A percentile compares a stretch with the other conserved stretches of the same genome.
phyloP scores from a whole-genome alignment of 108 stramenopile species.

The Nannochloropsis granulata region DNA sequence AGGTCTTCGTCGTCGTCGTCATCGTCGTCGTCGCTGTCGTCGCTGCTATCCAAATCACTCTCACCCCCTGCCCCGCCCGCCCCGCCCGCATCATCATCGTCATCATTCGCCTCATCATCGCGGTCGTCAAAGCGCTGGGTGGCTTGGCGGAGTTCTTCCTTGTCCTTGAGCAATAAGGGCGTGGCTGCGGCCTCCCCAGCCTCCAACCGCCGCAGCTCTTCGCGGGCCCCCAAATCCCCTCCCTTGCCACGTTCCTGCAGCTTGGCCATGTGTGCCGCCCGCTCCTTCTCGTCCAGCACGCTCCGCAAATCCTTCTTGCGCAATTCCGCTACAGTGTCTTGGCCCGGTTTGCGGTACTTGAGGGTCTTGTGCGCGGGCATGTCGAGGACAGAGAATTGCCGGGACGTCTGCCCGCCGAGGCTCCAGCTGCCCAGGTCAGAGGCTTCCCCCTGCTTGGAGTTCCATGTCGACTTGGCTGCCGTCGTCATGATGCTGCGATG shows the following conservation, averaged over 20 bases:
- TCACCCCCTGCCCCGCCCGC: conserved; percentile 13
- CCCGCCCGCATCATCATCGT: conserved; percentile 13
- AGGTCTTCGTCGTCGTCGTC: conserved; percentile 40
- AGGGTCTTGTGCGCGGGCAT: conserved; percentile 22
- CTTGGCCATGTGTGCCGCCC: neutral
- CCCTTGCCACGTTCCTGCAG: neutral
- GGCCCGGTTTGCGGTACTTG: conserved; percentile 9
- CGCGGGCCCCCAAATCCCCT: neutral
- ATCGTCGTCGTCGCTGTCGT: conserved; percentile 35
- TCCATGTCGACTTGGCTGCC: conserved; percentile 19
- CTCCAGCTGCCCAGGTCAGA: conserved; percentile 23
- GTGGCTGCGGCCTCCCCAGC: neutral
- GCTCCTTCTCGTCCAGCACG: conserved; percentile 15
- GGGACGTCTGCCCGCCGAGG: conserved; percentile 19
- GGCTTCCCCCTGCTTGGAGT: conserved; percentile 8
- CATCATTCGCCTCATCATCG: conserved; percentile 10
- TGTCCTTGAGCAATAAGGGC: neutral
- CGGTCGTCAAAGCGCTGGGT: neutral
- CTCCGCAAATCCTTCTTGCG: conserved; percentile 9
- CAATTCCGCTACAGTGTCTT: conserved; percentile 23
- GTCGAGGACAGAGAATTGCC: conserved; percentile 6
- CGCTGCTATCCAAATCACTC: conserved; percentile 30
- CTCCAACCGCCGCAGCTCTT: neutral
- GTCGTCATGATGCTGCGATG: conserved; percentile 5
- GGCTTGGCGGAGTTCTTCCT: neutral